Evolutionary conservation across 305 asterid species (phyloP), one percentile per base, ranked within the genome.

Genomic region (Solanum hybrid): DNA sequence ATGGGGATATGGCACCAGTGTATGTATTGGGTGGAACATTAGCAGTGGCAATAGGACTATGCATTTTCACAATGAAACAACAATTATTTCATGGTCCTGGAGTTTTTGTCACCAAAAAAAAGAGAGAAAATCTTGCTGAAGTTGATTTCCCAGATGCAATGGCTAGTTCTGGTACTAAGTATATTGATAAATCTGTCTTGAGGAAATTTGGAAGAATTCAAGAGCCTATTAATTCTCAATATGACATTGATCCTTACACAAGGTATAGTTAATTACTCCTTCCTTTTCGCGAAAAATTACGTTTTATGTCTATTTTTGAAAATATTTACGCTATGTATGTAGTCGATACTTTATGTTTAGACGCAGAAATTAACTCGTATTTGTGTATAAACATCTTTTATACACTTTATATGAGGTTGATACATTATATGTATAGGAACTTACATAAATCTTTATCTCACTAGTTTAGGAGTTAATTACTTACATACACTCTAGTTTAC

Each of bases 11-110:
- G 66, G 88, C 72, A 37, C 90, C 87, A 10, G 81, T 79, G 4
- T 84, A 38, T 76, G 84, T 89, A 6, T 20, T 84, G 71, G 90
- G 81, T 26, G 90, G 90, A 46, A 36, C 66, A 32, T 3, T 89
- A 38, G 2, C 78, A 32, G 12, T 84, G 60, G 90, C 84, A 78
- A 4, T 82, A 35, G 60, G 7, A 38, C 14, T 89, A 40, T 60
- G 84, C 7, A 26, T 81, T 6, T 76, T 64, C 66, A 89, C 90
- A 16, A 64, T 87, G 51, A 89, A 89, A 42, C 80, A 89, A 13
- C 90, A 89, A 12, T 24, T 89, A 14, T 36, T 89, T 64, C 90
- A 89, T 82, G 86, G 88, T 24, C 90, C 90, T 40, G 88, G 84
- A 26, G 88, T 89, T 75, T 69, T 38, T 35, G 77, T 89, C 31